A percentile compares a stretch with the other conserved stretches of the same genome.
Conservation (phyloP, 768 basidiomycete species). For the Mycena metata region DNA sequence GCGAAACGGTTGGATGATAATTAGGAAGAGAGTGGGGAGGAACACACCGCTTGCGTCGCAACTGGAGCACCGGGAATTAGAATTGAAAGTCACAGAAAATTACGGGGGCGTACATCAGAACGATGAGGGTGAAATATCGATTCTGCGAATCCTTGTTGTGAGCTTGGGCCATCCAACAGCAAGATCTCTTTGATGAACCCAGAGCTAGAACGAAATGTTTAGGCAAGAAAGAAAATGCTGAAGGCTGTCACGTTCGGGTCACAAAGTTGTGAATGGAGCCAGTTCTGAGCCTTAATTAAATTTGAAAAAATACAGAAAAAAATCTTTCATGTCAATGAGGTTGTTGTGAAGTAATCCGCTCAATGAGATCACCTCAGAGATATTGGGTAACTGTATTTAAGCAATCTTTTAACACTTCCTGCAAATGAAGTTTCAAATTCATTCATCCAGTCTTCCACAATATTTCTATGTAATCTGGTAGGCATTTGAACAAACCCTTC, state of each 20-base stretch:
- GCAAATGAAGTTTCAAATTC: slow-evolving; percentile 11
- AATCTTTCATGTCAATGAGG: too few species aligned
- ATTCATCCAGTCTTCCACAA: slow-evolving; percentile 9
- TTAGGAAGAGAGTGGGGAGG: not conserved
- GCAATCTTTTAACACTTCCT: slow-evolving; percentile 11
- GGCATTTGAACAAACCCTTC: slow-evolving; percentile 10
- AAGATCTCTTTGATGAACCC: not conserved
- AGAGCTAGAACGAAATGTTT: not conserved
- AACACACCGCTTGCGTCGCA: slow-evolving; percentile 30
- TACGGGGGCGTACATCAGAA: slow-evolving; percentile 13
- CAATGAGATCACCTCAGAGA: too few species aligned
- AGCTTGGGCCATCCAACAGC: not conserved
- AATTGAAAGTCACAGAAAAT: not conserved
- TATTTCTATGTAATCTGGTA: slow-evolving; percentile 9
- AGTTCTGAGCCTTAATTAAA: too few species aligned
- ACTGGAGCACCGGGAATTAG: slow-evolving; percentile 7
- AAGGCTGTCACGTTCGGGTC: too few species aligned
- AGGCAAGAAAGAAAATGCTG: not conserved
- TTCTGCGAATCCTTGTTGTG: slow-evolving; percentile 16
- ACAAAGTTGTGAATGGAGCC: too few species aligned
- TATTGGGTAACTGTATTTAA: slow-evolving; percentile 9
- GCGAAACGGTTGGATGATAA: not conserved
- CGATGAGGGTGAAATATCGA: slow-evolving; percentile 34
- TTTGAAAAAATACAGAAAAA: too few species aligned
- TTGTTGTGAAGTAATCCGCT: too few species aligned